Conservation (phyloP, 2,329 filamentous ascomycete genomes). For the Xylaria digitata region DNA sequence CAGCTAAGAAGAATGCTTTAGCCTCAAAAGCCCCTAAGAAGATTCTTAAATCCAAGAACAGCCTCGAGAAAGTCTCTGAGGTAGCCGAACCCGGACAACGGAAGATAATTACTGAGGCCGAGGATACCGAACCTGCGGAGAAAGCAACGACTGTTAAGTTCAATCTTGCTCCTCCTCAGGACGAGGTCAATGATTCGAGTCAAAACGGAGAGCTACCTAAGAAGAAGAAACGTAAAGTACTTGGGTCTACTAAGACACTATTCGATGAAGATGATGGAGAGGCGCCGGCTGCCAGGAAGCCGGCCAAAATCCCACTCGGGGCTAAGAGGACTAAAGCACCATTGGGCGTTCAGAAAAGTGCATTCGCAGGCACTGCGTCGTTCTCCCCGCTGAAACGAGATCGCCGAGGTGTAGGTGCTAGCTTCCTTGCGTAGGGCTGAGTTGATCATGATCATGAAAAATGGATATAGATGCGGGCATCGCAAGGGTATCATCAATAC, state of each 20-base stretch:
- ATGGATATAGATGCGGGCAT: conserved; percentile 13
- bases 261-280: conserved; percentile 75
- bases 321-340: conserved; percentile 51
- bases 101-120: conserved; percentile 37
- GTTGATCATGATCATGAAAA: conserved; percentile 29
- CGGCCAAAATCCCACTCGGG: conserved; percentile 45
- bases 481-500: conserved; percentile 8
- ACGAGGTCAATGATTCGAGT: conserved; percentile 44
- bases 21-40: conserved; percentile 47
- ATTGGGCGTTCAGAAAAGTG: conserved; percentile 56
- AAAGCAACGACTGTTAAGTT: conserved; percentile 50
- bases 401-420: conserved; percentile 70
- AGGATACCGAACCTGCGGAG: conserved; percentile 42
- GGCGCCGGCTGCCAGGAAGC: conserved; percentile 43
- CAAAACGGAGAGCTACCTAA: conserved; percentile 55
- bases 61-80: conserved; percentile 48
- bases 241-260: conserved; percentile 73
- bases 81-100: conserved; percentile 47
- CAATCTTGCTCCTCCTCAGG: conserved; percentile 45
- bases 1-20: conserved; percentile 59
- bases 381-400: conserved; percentile 82
- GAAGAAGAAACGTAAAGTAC: conserved; percentile 79
- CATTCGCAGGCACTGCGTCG: conserved; percentile 61
- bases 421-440: conserved; percentile 63
- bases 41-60: conserved; percentile 51